Conservation (phyloP, 371 early-diverging fungal species). For the Circinella minor region DNA sequence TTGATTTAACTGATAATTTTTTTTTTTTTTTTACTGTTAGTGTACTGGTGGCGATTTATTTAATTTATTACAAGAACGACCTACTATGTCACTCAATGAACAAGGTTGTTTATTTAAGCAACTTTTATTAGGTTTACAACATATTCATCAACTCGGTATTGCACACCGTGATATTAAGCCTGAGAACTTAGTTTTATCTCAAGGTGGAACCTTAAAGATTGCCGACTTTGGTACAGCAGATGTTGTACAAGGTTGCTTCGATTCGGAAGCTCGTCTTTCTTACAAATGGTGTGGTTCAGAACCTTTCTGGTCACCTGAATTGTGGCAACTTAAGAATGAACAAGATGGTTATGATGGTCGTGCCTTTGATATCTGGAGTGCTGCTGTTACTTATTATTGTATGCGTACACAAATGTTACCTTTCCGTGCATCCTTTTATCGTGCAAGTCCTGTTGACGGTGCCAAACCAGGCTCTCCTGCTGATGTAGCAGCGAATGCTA, state of each 20-base stretch:
- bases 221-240: slow-evolving; percentile 98
- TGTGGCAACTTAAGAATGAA: slow-evolving; percentile 43
- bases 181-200: slow-evolving; percentile 92
- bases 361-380: slow-evolving; percentile 85
- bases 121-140: slow-evolving; percentile 92
- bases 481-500: slow-evolving; percentile 31
- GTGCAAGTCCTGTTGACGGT: slow-evolving; percentile 51
- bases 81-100: slow-evolving; percentile 46
- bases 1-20: not conserved
- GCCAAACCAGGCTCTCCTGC: slow-evolving; percentile 49
- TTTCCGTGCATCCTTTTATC: slow-evolving; percentile 62
- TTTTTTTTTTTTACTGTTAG: slow-evolving; percentile 19
- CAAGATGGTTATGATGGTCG: slow-evolving; percentile 81
- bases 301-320: slow-evolving; percentile 94
- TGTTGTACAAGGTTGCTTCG: slow-evolving; percentile 82
- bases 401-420: slow-evolving; percentile 79
- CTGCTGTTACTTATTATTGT: slow-evolving; percentile 83
- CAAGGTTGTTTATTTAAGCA: slow-evolving; percentile 77
- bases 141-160: slow-evolving; percentile 94
- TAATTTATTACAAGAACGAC: slow-evolving; percentile 43
- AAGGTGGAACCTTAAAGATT: slow-evolving; percentile 88
- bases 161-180: slow-evolving; percentile 88
- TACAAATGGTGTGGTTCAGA: slow-evolving; percentile 85
- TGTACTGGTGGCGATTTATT: slow-evolving; percentile 74
- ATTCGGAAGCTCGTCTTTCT: slow-evolving; percentile 68